Evolutionary conservation across 140 eudicot species (phyloP).

Genomic region (Bidens hawaiensis): DNA sequence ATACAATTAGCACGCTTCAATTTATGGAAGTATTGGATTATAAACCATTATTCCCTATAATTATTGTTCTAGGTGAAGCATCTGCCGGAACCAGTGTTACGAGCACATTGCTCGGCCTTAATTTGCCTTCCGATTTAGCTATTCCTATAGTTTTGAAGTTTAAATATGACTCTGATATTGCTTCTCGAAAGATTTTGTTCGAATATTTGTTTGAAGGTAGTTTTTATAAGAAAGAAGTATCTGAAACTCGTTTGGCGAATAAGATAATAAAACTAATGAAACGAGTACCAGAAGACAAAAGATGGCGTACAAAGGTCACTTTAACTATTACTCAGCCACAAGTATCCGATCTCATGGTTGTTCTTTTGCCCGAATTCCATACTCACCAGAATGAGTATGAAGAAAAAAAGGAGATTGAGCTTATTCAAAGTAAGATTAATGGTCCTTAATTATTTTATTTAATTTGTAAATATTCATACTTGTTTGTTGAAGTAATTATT

Average conservation of each 20-base stretch:
- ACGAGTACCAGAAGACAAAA: neutral
- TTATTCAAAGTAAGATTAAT: neutral
- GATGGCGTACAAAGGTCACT: neutral
- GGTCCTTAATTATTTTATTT: neutral
- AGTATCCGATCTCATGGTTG: neutral
- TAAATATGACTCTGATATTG: neutral
- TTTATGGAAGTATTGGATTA: neutral
- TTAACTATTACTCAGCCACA: neutral
- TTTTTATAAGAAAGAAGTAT: neutral
- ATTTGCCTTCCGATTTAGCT: neutral
- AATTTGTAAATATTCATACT: neutral
- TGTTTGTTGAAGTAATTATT: too few species aligned
- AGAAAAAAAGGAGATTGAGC: too few species aligned
- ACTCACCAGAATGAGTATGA: neutral
- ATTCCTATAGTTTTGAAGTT: neutral
- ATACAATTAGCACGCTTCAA: neutral
- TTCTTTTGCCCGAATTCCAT: neutral
- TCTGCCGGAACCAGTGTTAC: neutral
- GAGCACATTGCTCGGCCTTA: neutral
- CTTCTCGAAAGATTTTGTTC: neutral
- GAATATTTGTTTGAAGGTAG: neutral
- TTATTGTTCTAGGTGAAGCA: slow-evolving; percentile 1
- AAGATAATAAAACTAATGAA: neutral
- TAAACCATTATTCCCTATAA: neutral
- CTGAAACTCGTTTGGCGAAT: neutral